These are phyloP conservation scores for Clarireedia sp. DNA, from an alignment of 2,329 filamentous ascomycete genomes.

Conservation along the genomic window DNA sequence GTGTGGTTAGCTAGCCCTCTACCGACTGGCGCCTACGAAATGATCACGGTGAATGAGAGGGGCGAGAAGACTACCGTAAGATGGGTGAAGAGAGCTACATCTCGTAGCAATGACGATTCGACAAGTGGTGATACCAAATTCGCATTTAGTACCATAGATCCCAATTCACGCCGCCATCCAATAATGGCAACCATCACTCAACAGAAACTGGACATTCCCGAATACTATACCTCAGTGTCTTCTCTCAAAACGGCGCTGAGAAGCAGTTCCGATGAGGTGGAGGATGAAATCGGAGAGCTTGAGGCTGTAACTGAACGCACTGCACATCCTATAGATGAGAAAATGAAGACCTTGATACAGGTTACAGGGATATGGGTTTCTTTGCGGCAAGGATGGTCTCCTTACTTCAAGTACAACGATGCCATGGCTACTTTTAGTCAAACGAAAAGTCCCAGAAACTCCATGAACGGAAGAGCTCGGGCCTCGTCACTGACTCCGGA, in stretches of 20 bases:
- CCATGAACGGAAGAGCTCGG: slow-evolving; percentile 14
- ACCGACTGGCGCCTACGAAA: slow-evolving; percentile 56
- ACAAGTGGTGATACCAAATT: slow-evolving; percentile 45
- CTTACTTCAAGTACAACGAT: slow-evolving; percentile 32
- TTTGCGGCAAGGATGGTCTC: slow-evolving; percentile 38
- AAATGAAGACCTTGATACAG: slow-evolving; percentile 41
- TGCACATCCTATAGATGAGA: slow-evolving; percentile 35
- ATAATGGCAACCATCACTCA: slow-evolving; percentile 62
- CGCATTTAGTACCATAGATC: slow-evolving; percentile 70
- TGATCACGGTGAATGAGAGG: slow-evolving; percentile 44
- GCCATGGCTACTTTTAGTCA: slow-evolving; percentile 13
- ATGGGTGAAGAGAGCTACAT: slow-evolving; percentile 52
- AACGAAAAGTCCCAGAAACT: slow-evolving; percentile 8
- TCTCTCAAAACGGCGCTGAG: slow-evolving; percentile 31
- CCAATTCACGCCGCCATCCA: slow-evolving; percentile 61
- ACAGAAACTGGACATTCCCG: slow-evolving; percentile 58
- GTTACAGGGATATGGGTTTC: slow-evolving; percentile 46
- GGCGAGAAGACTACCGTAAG: slow-evolving; percentile 54
- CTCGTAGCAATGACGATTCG: slow-evolving; percentile 28
- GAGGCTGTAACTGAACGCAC: slow-evolving; percentile 28
- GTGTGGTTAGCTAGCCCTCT: slow-evolving; percentile 49
- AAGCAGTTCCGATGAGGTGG: slow-evolving; percentile 9
- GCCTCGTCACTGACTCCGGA: slow-evolving; percentile 25
- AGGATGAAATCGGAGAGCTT: slow-evolving; percentile 1
- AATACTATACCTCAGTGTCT: slow-evolving; percentile 55